Percentiles rank a stretch among this genome's conserved stretches.
These are phyloP conservation scores for Mrakia blollopis DNA, from an alignment of 768 basidiomycete species.

Conservation along the genomic window DNA sequence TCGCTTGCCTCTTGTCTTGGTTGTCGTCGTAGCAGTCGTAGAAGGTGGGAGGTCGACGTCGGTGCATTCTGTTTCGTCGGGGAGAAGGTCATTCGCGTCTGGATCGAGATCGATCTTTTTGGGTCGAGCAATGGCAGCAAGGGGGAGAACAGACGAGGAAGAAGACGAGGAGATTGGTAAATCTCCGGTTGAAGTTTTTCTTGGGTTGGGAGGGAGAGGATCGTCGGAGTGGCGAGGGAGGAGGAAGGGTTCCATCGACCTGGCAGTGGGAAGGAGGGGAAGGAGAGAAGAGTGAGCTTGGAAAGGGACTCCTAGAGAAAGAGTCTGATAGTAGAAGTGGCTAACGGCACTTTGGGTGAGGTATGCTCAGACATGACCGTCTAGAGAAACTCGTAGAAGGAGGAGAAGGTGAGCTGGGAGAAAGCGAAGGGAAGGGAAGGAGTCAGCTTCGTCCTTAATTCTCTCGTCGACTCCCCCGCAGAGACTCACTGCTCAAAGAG, in stretches of 20 bases:
- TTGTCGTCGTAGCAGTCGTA: neutral
- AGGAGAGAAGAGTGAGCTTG: neutral
- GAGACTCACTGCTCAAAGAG: too few species aligned
- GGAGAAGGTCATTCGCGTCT: conserved; percentile 5
- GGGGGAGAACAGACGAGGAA: neutral
- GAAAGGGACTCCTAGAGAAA: neutral
- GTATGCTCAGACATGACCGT: neutral
- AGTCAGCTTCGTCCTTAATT: too few species aligned
- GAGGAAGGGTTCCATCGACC: conserved; percentile 10
- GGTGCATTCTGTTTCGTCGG: neutral
- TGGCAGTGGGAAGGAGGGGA: neutral
- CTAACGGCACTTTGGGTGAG: neutral
- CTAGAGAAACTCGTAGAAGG: neutral
- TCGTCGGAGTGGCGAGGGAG: conserved; percentile 1
- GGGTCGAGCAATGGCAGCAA: neutral
- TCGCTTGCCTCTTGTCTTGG: neutral
- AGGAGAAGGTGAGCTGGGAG: neutral
- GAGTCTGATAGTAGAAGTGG: neutral
- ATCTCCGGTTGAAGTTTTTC: neutral
- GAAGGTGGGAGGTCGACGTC: neutral
- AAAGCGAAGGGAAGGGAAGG: conserved; percentile 23
- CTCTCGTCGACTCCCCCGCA: too few species aligned
- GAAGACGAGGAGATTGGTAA: neutral
- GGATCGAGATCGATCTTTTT: neutral
- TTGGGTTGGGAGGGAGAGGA: neutral